A percentile compares a stretch with the other conserved stretches of the same genome.
Conservation (phyloP, 148 eudicot species). For the Chenopodium album region DNA sequence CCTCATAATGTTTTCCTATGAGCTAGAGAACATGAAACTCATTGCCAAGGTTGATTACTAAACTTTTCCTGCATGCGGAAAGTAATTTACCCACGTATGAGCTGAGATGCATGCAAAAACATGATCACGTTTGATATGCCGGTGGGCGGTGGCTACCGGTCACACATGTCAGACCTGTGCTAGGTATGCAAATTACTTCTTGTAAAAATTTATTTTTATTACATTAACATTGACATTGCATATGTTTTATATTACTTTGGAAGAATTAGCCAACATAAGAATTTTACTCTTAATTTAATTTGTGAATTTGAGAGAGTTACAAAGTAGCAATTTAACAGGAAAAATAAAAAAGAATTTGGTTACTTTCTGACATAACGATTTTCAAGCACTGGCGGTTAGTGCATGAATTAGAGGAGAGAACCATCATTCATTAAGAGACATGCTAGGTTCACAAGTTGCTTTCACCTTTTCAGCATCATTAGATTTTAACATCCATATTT, state of each 20-base stretch:
- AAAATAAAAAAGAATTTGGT: neutral
- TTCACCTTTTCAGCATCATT: neutral
- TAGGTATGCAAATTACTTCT: neutral
- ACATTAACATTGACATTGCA: neutral
- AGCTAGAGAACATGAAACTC: conserved; percentile 8
- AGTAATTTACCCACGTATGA: neutral
- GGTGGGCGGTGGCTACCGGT: no score
- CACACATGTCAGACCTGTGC: neutral
- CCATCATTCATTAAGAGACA: neutral
- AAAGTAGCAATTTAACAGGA: neutral
- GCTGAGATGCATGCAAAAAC: conserved; percentile 15
- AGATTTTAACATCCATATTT: neutral
- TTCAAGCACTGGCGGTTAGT: neutral
- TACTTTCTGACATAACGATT: neutral
- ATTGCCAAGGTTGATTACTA: neutral
- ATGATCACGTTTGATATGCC: conserved; percentile 3
- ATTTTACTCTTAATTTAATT: no score
- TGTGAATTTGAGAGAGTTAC: no score
- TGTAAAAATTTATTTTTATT: neutral
- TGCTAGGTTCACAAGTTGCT: neutral
- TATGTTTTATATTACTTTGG: neutral
- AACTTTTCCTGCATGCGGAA: conserved; percentile 6
- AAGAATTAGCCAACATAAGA: no score
- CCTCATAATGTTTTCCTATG: conserved; percentile 30
- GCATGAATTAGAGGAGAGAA: neutral